phyloP scores from a whole-genome alignment of 2,329 filamentous ascomycete species.

The Parasarocladium wereldwijsianum region DNA sequence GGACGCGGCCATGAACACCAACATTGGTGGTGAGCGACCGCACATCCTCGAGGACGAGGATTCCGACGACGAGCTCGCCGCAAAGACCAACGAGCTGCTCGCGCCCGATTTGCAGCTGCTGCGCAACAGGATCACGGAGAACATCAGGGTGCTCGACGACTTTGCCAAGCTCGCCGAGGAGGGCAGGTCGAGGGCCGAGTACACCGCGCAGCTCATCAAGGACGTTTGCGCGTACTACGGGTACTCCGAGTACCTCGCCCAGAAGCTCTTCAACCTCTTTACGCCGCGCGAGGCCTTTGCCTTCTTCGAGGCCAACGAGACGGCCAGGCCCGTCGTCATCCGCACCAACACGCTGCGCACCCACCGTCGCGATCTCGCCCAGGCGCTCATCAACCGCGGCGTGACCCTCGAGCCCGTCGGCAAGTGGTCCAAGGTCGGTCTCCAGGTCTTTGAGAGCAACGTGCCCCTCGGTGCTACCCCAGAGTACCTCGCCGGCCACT shows the following conservation, averaged over 20 bases:
- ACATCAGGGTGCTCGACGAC: conserved; percentile 79
- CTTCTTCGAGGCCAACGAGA: conserved; percentile 98
- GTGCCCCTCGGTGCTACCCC: conserved; percentile 83
- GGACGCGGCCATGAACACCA: conserved; percentile 78
- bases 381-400: conserved; percentile 87
- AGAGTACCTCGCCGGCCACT: conserved; percentile 93
- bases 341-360: conserved; percentile 88
- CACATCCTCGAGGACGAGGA: conserved; percentile 50
- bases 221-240: conserved; percentile 96
- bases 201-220: conserved; percentile 71
- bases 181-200: conserved; percentile 72
- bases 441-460: conserved; percentile 88
- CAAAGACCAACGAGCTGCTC: conserved; percentile 48
- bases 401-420: conserved; percentile 93
- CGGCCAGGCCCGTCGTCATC: conserved; percentile 82
- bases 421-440: conserved; percentile 96
- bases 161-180: conserved; percentile 70
- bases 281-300: conserved; percentile 87
- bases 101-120: conserved; percentile 85
- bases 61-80: conserved; percentile 40
- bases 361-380: conserved; percentile 66
- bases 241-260: conserved; percentile 86
- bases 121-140: conserved; percentile 80
- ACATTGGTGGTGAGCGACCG: conserved; percentile 67
- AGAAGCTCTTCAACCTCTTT: conserved; percentile 90